Conservation (phyloP, 1,139 yeast genomes). For the Yamadazyma conglobata region DNA sequence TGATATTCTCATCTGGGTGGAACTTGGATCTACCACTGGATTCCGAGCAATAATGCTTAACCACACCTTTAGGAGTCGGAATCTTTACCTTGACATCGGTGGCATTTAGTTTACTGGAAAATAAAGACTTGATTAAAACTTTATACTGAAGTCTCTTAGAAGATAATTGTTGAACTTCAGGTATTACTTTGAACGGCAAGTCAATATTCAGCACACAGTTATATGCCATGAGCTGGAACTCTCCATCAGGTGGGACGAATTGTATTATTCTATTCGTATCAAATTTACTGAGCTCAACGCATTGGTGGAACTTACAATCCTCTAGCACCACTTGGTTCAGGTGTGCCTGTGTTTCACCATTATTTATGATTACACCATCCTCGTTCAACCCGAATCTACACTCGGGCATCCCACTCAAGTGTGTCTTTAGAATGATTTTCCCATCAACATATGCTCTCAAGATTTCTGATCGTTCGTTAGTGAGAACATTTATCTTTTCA, state of each 20-base stretch:
- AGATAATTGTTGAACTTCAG: constrained; percentile 56
- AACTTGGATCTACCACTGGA: constrained; percentile 69
- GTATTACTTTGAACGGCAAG: constrained; percentile 70
- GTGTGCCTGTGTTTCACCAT: constrained; percentile 8
- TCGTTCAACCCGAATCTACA: constrained; percentile 65
- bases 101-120: constrained; percentile 60
- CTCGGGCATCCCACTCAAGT: constrained; percentile 70
- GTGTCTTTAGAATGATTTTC: constrained; percentile 65
- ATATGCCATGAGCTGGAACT: constrained; percentile 82
- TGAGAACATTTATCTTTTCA: constrained; percentile 70
- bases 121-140: constrained; percentile 59
- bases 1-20: constrained; percentile 59
- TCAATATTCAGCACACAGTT: constrained; percentile 52
- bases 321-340: constrained; percentile 48
- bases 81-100: constrained; percentile 60
- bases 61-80: constrained; percentile 67
- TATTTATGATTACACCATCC: constrained; percentile 24
- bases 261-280: constrained; percentile 78
- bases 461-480: constrained; percentile 57
- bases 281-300: constrained; percentile 78
- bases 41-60: constrained; percentile 46
- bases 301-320: constrained; percentile 87
- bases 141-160: constrained; percentile 50
- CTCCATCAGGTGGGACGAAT: constrained; percentile 92
- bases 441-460: constrained; percentile 79